Conservation (phyloP, 2,329 filamentous ascomycete genomes). For the Penicillium polonicum region DNA sequence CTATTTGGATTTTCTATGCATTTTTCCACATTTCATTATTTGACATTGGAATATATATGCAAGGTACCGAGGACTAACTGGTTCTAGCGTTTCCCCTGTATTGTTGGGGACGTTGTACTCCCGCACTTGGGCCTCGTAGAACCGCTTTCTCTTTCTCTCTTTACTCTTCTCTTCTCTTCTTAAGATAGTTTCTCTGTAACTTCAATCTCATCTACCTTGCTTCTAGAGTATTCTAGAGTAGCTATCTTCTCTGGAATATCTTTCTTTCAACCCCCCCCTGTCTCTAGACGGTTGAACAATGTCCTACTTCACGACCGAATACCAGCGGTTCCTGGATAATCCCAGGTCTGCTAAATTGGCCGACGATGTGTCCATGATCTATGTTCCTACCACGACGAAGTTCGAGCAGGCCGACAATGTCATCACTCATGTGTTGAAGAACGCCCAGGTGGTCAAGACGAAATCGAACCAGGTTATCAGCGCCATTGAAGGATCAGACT, state of each 20-base stretch:
- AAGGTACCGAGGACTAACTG: slow-evolving; percentile 13
- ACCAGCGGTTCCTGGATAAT: slow-evolving; percentile 70
- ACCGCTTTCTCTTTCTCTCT: slow-evolving; percentile 12
- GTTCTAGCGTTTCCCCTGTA: slow-evolving; percentile 1
- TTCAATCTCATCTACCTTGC: background rate
- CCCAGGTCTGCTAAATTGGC: slow-evolving; percentile 65
- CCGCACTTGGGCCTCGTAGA: background rate
- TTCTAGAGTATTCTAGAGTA: background rate
- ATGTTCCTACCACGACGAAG: slow-evolving; percentile 82
- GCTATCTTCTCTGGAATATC: background rate
- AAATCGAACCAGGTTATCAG: slow-evolving; percentile 75
- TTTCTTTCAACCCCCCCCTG: background rate
- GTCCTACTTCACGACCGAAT: slow-evolving; percentile 50
- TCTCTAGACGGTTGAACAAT: slow-evolving; percentile 29
- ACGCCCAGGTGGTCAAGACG: slow-evolving; percentile 75
- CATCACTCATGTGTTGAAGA: slow-evolving; percentile 73
- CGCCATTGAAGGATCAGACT: slow-evolving; percentile 67
- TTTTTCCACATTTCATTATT: background rate
- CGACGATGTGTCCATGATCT: slow-evolving; percentile 70
- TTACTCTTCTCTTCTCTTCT: background rate
- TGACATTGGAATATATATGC: background rate
- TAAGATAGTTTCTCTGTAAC: background rate
- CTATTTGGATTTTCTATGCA: slow-evolving; percentile 9
- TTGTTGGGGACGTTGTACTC: background rate
- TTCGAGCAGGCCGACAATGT: slow-evolving; percentile 71